Base-by-base conservation (phyloP, 148 eudicot genomes). In the Suaeda aralocaspica region DNA sequence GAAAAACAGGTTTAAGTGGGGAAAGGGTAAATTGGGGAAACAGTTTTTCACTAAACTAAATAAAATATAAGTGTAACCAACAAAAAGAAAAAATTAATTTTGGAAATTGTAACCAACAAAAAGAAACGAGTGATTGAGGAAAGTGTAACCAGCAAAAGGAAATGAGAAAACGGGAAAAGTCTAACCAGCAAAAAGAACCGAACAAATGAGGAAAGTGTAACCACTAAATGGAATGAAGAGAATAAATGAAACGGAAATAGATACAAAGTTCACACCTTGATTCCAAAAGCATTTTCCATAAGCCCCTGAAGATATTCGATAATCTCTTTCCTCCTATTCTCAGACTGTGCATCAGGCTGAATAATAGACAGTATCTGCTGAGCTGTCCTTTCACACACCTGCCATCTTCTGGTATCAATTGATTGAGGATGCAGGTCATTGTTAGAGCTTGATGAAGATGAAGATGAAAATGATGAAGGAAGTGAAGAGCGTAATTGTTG, bases 231-330 rank as follows among this genome's bases (percentile, higher is more conserved):
- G 12, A 26, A 30, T 56, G 26, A 7, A 22, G 25, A 39, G 71
- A 6, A 55, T 26, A 74, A 34, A 79, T 53, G 60, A 4, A 62
- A 68, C n/a, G 52, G 11, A 51, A n/a, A 59, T 22, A 70, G 11
- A 67, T 39, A 48, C 46, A 31, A 66, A 41, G 9, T 57, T 64
- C 66, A 66, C 80, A 79, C 88, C 85, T 75, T 76, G 16, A 74
- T 53, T 55, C 77, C 81, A 61, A 68, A 75, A 69, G 75, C 60
- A 24, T 70, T 58, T 77, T 64, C 75, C 62, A 77, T 44, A 67
- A 82, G 69, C n/a, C 45, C 26, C 59, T 80, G 80, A 41, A 84
- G 76, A 65, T 77, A 82, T 36, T 77, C 67, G 44, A 82, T 82
- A 18, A 79, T 68, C 49, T 66, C 72, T 64, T 67, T 72, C 76